Evolutionary conservation across 352 stramenopile species (phyloP), one percentile per base, ranked within the genome.

Genomic region (Phytophthora colocasiae): DNA sequence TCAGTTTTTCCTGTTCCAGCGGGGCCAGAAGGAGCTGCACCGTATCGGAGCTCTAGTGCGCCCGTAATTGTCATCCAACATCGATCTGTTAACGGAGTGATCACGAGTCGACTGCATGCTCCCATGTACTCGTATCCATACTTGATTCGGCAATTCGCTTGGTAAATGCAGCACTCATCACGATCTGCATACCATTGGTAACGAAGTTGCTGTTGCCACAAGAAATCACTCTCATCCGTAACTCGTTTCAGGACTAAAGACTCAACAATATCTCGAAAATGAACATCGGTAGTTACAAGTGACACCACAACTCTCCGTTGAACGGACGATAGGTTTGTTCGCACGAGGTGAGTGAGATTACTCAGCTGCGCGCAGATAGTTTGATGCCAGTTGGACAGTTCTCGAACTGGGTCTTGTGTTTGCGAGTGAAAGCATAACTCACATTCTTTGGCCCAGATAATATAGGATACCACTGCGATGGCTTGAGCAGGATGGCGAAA

Each of bases 81-180:
- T 0, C 93, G 85, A 63, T 98, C 94, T 0, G 94, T 98, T 39
- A 98, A 66, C 9, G 94, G 94, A 6, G 94, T 98, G 55, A 98
- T 98, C 8, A 98, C 94, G 4, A 98, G 78, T 0, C 94, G 81
- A 15, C 78, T 91, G 34, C 87, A 92, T 9, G 92, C 94, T 5
- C 92, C 92, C 76, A 98, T 93, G 75, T 98, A 98, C 69, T 98
- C 91, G 64, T 97, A 97, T 0, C 92, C 92, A 61, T 97, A 98
- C 39, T 79, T 80, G 47, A 90, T 82, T 32, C 61, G 50, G 44
- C 81, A 91, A 54, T 93, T 92, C 0, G 84, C 83, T 51, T 93
- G 83, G 38, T 80, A 51, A 15, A 85, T 77, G 12, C 80, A 53
- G 26, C 81, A 88, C 27, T 87, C 83, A n/a, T 93, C 84, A 12